Evolutionary conservation across 352 stramenopile genomes (phyloP), one percentile per base, ranked within the genome.

Genomic region (Lagenidium giganteum): DNA sequence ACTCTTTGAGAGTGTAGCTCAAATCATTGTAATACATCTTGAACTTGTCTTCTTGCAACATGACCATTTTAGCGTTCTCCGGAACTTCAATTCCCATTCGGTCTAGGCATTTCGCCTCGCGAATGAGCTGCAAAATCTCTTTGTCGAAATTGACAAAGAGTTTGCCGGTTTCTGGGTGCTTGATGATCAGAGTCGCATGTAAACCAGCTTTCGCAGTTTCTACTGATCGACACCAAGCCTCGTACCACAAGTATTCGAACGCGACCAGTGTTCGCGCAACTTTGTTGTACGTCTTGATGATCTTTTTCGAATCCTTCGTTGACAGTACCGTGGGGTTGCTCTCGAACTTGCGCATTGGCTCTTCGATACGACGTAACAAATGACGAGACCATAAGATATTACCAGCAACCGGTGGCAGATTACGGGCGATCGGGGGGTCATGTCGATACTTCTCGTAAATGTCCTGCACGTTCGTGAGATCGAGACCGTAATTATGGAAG

Each of bases 271-370:
- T 95, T 3, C 80, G 73, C 3, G 84, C 81, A 3, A 95, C 77
- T 51, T 93, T 93, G 57, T 95, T 95, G 69, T 95, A 95, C 13
- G 76, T 89, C 54, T 89, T 89, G 50, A 95, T 91, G 35, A 95
- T 95, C 64, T 90, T 91, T 54, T 93, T 92, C 3, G 69, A 87
- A 40, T 95, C 84, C 35, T 92, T 93, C 2, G 75, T 93, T 0
- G 78, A 86, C 5, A 95, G 59, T 6, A 95, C 84, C 0, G 63
- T 87, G 7, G 75, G 71, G 28, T 94, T 92, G 33, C 64, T 82
- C 54, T 93, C 73, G 33, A 95, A 95, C 28, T 91, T 89, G 9
- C 71, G 63, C 83, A 95, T 95, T 2, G 82, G 83, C 29, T 93
- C 83, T 47, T 95, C 78, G 28, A 95, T 94, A n/a, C 83, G 75